Evolutionary conservation across 371 early-diverging fungal species (phyloP).

Genomic region (Mucor mucedo): DNA sequence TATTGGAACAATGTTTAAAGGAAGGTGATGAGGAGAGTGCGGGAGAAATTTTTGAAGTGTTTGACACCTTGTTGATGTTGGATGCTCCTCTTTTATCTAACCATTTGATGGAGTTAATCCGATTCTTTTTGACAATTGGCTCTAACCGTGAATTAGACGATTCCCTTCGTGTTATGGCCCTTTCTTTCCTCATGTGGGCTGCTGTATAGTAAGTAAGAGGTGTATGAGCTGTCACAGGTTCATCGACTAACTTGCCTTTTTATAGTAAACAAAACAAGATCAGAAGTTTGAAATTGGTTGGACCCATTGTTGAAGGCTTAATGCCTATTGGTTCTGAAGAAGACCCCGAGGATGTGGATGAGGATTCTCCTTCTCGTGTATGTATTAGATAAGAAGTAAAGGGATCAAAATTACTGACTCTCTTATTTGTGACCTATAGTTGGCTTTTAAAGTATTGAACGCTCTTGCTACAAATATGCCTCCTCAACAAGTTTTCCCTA

Average conservation of each 20-base stretch:
- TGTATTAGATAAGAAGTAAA: conserved; percentile 21
- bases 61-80: conserved; percentile 77
- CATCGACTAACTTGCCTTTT: not conserved
- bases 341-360: conserved; percentile 83
- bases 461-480: conserved; percentile 83
- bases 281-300: conserved; percentile 78
- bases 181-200: conserved; percentile 87
- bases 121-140: conserved; percentile 78
- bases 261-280: conserved; percentile 78
- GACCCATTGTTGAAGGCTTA: conserved; percentile 73
- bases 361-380: conserved; percentile 82
- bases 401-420: too few species aligned
- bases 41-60: conserved; percentile 82
- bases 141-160: conserved; percentile 69
- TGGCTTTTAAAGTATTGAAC: conserved; percentile 74
- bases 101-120: conserved; percentile 78
- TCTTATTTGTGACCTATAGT: conserved; percentile 16
- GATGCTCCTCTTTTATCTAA: conserved; percentile 81
- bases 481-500: conserved; percentile 87
- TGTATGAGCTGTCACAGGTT: not conserved
- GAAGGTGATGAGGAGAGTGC: conserved; percentile 75
- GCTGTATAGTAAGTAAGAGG: conserved; percentile 70
- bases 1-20: conserved; percentile 75
- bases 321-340: conserved; percentile 88
- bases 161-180: conserved; percentile 76